Evolutionary conservation across 2,329 filamentous ascomycete genomes (phyloP), one percentile per base, ranked within the genome.

Genomic region (Tolypocladium tundrense): DNA sequence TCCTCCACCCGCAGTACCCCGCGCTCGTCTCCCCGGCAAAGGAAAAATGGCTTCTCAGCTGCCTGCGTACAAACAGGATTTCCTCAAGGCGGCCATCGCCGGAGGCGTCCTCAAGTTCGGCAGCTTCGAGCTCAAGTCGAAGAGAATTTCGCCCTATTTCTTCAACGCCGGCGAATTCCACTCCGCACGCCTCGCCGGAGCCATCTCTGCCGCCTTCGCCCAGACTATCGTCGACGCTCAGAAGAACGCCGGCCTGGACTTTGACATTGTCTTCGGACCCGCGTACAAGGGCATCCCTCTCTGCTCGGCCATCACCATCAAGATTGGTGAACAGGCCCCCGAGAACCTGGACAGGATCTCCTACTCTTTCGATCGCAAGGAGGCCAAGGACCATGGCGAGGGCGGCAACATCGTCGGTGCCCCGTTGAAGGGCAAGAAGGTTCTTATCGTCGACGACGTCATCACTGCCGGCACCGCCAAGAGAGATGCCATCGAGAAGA

Each of bases 261-360:
- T 95, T 72, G 93, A 97, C 71, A 82, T 97, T 66, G 80, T 97
- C 68, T 97, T 97, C 73, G 92, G 84, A 19, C 93, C 94, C 3
- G 93, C 94, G 11, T 99, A 97, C 81, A 99, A 97, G 78, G 94
- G 94, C 51, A 96, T 97, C 63, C 91, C 92, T 1, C 83, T 97
- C n/a, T 88, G 89, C 51, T 86, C 88, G 19, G 82, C 89, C 3
- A 87, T 91, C 19, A 81, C 87, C 42, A 83, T 89, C 69, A 88
- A 91, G 72, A 83, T 97, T 14, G 84, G 84, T 56, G 82, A 86
- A 67, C 75, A 91, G 13, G 85, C 90, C 61, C 77, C 82, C 21
- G 73, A 76, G 55, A 83, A 79, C 61, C 94, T 88, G 73, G 84
- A 83, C 58, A 75, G 80, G 50, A 79, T 89, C 58, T 90, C 87